phyloP scores from a whole-genome alignment of 148 eudicot genomes.

The Salicornia ramosissima region DNA sequence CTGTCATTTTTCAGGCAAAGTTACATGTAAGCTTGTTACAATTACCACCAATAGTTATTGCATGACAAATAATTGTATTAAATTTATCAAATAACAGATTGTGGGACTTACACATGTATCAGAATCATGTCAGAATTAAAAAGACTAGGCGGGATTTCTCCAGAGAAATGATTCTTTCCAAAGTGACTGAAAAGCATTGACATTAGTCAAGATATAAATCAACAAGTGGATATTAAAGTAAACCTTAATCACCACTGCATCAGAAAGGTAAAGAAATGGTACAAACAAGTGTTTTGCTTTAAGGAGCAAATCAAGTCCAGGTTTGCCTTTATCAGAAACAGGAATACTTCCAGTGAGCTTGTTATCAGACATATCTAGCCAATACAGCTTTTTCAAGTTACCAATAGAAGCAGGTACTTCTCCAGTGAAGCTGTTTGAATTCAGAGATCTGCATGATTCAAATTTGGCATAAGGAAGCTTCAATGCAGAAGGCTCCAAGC shows the following conservation, averaged over 20 bases:
- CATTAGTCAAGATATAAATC: background rate
- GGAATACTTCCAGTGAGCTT: constrained; percentile 69
- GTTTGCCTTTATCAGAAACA: constrained; percentile 45
- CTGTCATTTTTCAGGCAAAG: too few species aligned
- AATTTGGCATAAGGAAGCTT: background rate
- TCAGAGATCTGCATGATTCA: constrained; percentile 54
- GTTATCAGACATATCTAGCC: constrained; percentile 81
- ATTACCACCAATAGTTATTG: too few species aligned
- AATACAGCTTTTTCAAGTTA: constrained; percentile 44
- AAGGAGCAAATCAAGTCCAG: constrained; percentile 63
- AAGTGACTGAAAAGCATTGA: constrained; percentile 56
- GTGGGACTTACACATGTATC: constrained; percentile 87
- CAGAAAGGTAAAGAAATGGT: constrained; percentile 6
- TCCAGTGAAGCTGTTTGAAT: constrained; percentile 60
- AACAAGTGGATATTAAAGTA: background rate
- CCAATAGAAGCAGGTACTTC: constrained; percentile 69
- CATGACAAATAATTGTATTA: too few species aligned
- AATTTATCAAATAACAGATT: too few species aligned
- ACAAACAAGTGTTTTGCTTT: constrained; percentile 73
- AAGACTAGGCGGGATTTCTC: constrained; percentile 50
- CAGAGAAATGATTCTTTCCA: constrained; percentile 64
- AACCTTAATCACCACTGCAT: background rate
- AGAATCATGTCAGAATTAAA: constrained; percentile 62
- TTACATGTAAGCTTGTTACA: too few species aligned
- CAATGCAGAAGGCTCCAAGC: background rate